Base-by-base conservation (phyloP, 495 filamentous ascomycete genomes). In the Bacidia rubella region DNA sequence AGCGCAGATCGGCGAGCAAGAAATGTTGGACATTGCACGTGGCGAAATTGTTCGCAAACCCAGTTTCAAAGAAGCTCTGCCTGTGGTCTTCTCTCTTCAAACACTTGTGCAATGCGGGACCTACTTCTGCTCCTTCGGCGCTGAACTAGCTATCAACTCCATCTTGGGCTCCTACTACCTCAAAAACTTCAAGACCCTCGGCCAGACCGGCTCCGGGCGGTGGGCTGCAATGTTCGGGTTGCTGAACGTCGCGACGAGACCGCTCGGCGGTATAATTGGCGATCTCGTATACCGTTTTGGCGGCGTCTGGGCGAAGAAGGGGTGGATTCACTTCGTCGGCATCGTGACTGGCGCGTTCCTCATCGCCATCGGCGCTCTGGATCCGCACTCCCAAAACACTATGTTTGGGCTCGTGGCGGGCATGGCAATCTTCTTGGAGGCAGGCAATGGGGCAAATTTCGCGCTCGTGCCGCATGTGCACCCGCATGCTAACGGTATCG, bases 201-300 rank as follows among this genome's bases (percentile, higher is more conserved):
- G 76, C 3, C 86, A 90, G 64, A 90, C 86, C 9, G 66, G 72
- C 22, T 78, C 83, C 5, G 79, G 85, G 2, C 74, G 78, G 57
- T 93, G 83, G 81, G 85, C 87, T 0, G 86, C 89, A 51, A 90
- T 93, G 81, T 95, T 93, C 62, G 89, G 89, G 10, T 81, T 95
- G 47, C 69, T 95, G 24, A 94, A 95, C 65, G 69, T 90, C 29
- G 65, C 83, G 51, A 85, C 76, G 51, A 76, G 89, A 1, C 89
- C 89, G 0, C 59, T 78, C 0, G 89, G 89, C 42, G 89, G 89
- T 1, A 73, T 86, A 15, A 54, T 87, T 11, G 74, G 78, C 2
- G 89, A 95, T 56, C 22, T 82, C n/a, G 60, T 90, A 1, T 94
- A 90, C 70, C 70, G 67, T 19, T 60, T 60, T 21, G 78, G 75